Evolutionary conservation across 1,139 yeast species (phyloP).

Genomic region (Petasospora fabianii): DNA sequence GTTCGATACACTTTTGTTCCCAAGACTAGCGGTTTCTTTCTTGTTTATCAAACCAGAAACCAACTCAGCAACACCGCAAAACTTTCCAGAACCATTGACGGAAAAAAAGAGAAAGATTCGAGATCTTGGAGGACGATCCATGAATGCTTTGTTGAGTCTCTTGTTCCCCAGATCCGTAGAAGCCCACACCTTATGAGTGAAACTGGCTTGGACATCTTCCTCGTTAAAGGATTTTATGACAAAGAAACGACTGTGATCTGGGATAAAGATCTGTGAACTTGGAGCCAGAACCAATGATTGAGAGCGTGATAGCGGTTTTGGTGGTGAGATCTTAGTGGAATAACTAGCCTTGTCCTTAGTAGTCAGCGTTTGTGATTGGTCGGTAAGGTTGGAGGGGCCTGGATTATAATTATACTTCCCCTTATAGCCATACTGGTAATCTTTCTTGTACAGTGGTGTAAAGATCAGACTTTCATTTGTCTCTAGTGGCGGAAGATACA

Average conservation of each 20-base stretch:
- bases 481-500: conserved; percentile 4
- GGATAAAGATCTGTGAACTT: no score
- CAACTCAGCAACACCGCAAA: conserved; percentile 65
- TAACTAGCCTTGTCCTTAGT: no score
- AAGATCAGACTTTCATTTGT: conserved; percentile 3
- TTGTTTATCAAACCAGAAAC: conserved; percentile 24
- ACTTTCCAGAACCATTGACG: conserved; percentile 56
- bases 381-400: background rate
- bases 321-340: no score
- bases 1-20: conserved; percentile 32
- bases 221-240: conserved; percentile 53
- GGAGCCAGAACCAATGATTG: no score
- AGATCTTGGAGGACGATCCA: conserved; percentile 22
- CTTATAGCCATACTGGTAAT: conserved; percentile 6
- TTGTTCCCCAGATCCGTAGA: conserved; percentile 57
- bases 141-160: conserved; percentile 42
- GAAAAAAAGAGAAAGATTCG: conserved; percentile 49
- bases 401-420: conserved; percentile 2
- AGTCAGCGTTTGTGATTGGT: no score
- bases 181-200: conserved; percentile 51
- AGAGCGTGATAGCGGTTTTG: no score
- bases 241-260: conserved; percentile 44
- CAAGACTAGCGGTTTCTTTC: background rate
- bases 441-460: conserved; percentile 13
- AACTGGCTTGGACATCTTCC: conserved; percentile 48